Percentiles rank a stretch among this genome's conserved stretches.
Evolutionary conservation across 2,329 filamentous ascomycete species (phyloP).

Genomic region (Basipetospora chlamydospora): DNA sequence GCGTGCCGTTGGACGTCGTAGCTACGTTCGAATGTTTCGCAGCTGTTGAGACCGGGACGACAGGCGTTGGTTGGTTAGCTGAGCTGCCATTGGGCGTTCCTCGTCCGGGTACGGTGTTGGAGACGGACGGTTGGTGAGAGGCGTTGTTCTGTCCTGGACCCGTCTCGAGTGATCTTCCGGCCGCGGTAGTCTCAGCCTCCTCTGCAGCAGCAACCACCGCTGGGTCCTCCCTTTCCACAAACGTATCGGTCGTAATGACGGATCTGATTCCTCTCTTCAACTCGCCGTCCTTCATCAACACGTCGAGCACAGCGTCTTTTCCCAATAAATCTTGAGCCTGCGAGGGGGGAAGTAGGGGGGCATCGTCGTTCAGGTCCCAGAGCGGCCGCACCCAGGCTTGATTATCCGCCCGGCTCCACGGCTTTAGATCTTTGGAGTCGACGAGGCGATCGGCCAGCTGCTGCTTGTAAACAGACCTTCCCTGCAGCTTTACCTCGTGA

Average conservation of each 20-base stretch:
- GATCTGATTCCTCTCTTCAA: slow-evolving; percentile 28
- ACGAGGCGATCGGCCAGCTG: slow-evolving; percentile 69
- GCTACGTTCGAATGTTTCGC: no score
- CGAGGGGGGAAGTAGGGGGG: slow-evolving; percentile 23
- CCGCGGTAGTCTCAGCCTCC: no score
- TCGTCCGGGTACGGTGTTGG: no score
- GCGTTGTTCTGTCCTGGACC: no score
- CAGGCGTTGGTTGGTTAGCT: no score
- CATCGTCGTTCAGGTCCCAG: slow-evolving; percentile 1
- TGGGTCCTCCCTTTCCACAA: slow-evolving; percentile 49
- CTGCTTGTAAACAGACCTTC: slow-evolving; percentile 66
- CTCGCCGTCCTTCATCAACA: slow-evolving; percentile 23
- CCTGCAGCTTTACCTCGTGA: slow-evolving; percentile 61
- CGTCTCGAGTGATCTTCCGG: no score
- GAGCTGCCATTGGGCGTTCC: no score
- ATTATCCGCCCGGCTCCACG: slow-evolving; percentile 41
- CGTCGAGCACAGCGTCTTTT: slow-evolving; percentile 48
- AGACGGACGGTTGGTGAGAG: no score
- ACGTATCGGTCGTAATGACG: slow-evolving; percentile 57
- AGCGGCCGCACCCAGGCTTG: slow-evolving; percentile 2
- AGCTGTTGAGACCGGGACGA: no score
- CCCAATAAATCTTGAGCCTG: slow-evolving; percentile 26
- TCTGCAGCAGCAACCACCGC: slow-evolving; percentile 11
- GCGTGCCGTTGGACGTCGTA: no score
- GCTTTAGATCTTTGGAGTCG: slow-evolving; percentile 58